These are phyloP conservation scores for Jasminum sambac DNA, from an alignment of 257 asterid species.

Conservation along the genomic window DNA sequence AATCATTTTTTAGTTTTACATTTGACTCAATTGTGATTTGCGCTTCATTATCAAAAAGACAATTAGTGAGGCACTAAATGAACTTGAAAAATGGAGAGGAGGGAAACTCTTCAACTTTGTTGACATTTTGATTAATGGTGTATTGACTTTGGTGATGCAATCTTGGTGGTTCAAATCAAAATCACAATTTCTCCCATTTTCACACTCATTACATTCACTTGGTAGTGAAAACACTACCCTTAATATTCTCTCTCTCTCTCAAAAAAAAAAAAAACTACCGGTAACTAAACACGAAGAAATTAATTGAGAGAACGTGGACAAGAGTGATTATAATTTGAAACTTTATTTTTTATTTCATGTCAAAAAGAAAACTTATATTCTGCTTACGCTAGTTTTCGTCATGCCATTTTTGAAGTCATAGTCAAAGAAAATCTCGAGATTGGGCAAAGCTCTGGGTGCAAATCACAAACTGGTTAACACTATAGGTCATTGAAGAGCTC, in stretches of 20 bases:
- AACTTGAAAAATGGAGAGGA: neutral
- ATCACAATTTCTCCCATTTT: neutral
- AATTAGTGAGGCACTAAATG: neutral
- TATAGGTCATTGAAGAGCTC: no score
- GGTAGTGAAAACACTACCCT: neutral
- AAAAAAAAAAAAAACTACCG: neutral
- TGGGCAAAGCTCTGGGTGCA: no score
- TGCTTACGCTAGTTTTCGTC: no score
- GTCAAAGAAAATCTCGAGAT: no score
- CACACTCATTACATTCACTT: neutral
- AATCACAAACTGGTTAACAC: no score
- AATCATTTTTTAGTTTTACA: neutral
- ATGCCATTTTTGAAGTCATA: no score
- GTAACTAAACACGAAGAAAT: neutral
- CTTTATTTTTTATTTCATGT: no score
- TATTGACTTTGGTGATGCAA: neutral
- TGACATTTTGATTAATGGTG: neutral
- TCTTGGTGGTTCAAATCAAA: neutral
- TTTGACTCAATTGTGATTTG: constrained; percentile 3
- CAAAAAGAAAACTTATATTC: no score
- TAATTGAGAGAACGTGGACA: neutral
- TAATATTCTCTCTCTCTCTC: no score
- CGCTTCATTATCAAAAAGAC: neutral
- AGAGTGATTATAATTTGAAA: no score
- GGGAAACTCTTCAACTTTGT: neutral